Conservation (phyloP, 139 green algal genomes). For the Volvox reticuliferus region DNA sequence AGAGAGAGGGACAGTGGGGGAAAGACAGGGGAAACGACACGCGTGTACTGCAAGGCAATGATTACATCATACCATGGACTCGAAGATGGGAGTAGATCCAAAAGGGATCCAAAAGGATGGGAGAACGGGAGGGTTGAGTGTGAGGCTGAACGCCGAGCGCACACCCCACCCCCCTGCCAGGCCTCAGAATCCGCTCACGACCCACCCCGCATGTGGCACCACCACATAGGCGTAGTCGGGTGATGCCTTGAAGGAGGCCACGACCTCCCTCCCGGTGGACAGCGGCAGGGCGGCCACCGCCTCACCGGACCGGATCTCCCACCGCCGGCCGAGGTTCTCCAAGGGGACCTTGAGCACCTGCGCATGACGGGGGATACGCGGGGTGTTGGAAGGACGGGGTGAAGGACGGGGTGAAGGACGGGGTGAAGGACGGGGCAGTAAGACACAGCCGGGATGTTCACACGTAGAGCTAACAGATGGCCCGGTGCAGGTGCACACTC, state of each 20-base stretch:
- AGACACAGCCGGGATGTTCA: not conserved
- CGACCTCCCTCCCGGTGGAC: slow-evolving; percentile 48
- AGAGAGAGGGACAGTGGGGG: not conserved
- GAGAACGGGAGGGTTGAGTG: no score
- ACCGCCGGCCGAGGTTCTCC: slow-evolving; percentile 51
- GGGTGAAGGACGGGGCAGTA: not conserved
- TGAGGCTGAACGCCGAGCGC: no score
- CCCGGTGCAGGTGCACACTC: not conserved
- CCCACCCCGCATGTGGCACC: slow-evolving; percentile 56
- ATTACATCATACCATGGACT: no score
- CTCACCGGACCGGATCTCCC: slow-evolving; percentile 48
- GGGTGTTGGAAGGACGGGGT: not conserved
- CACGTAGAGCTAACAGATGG: not conserved
- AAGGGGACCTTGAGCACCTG: slow-evolving; percentile 50
- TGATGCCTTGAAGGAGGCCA: slow-evolving; percentile 50
- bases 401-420: not conserved
- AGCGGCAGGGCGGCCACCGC: slow-evolving; percentile 42
- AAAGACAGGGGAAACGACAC: no score
- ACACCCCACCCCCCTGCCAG: no score
- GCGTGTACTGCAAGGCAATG: no score
- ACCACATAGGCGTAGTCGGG: slow-evolving; percentile 57
- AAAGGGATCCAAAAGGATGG: no score
- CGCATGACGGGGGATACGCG: no score
- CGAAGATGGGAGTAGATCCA: no score
- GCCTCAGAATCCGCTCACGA: not conserved